Percentiles rank a stretch among this genome's conserved stretches.
Evolutionary conservation across 2,329 filamentous ascomycete species (phyloP).

Genomic region (Cladophialophora exuberans): DNA sequence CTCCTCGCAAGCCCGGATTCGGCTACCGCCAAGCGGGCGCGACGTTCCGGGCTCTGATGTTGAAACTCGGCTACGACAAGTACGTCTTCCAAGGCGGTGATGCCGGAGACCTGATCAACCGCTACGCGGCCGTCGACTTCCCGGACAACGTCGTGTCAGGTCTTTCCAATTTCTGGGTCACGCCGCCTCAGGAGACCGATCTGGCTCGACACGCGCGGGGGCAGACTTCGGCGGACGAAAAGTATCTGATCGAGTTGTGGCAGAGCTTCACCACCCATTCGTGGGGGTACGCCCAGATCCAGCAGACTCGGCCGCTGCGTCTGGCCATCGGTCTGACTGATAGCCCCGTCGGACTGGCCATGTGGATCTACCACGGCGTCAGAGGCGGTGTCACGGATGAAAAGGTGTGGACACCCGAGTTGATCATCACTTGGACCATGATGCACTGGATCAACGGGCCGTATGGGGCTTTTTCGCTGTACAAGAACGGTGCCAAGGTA

Average conservation of each 20-base stretch:
- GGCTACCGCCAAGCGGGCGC: slow-evolving; percentile 9
- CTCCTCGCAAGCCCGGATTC: slow-evolving; percentile 22
- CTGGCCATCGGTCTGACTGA: slow-evolving; percentile 35
- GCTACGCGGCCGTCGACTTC: slow-evolving; percentile 32
- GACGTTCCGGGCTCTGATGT: slow-evolving; percentile 30
- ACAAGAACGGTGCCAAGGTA: slow-evolving; percentile 27
- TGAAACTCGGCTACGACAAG: slow-evolving; percentile 33
- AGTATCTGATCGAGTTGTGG: slow-evolving; percentile 19
- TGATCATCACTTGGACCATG: slow-evolving; percentile 37
- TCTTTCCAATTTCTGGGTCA: slow-evolving; percentile 34
- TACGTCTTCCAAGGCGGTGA: slow-evolving; percentile 38
- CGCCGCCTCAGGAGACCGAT: slow-evolving; percentile 15
- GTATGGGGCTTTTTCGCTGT: slow-evolving; percentile 26
- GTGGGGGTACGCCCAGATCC: slow-evolving; percentile 29
- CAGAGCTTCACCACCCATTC: slow-evolving; percentile 17
- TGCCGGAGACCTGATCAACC: slow-evolving; percentile 34
- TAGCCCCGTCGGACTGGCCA: slow-evolving; percentile 35
- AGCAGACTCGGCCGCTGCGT: slow-evolving; percentile 32
- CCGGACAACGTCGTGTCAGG: slow-evolving; percentile 31
- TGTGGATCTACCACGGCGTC: slow-evolving; percentile 36
- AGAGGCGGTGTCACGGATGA: slow-evolving; percentile 27
- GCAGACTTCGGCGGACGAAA: slow-evolving; percentile 27
- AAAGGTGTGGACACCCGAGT: slow-evolving; percentile 32
- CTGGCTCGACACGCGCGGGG: slow-evolving; percentile 6
- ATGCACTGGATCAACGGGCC: slow-evolving; percentile 36